Evolutionary conservation across 163 green algal species (phyloP).

Genomic region (Chlorella variabilis): DNA sequence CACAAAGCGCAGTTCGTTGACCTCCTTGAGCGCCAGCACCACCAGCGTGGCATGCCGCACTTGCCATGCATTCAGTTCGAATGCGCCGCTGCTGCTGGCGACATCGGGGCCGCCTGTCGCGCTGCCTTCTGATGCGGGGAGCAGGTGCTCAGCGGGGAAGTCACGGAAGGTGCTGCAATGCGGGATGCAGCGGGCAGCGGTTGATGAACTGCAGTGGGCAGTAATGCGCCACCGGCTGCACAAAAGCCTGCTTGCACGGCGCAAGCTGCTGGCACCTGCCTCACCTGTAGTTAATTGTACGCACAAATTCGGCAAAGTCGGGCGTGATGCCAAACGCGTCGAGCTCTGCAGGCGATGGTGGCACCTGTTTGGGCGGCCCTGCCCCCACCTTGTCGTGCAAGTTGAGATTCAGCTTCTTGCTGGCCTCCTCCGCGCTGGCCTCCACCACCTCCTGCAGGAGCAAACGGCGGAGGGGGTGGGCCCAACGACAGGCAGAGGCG

Average conservation of each 20-base stretch:
- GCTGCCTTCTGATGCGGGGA: neutral
- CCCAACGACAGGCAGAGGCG: neutral
- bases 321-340: conserved; percentile 53
- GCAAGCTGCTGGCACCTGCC: neutral
- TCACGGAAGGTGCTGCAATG: conserved; percentile 51
- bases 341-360: conserved; percentile 33
- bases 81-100: neutral
- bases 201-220: too few species aligned
- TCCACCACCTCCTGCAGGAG: conserved; percentile 40
- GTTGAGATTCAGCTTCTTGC: conserved; percentile 44
- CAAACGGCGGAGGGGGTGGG: too few species aligned
- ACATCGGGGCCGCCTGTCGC: too few species aligned
- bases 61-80: conserved; percentile 52
- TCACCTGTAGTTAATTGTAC: conserved; percentile 55
- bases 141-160: conserved; percentile 55
- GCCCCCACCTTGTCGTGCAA: conserved; percentile 39
- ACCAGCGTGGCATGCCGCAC: conserved; percentile 59
- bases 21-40: conserved; percentile 56
- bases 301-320: conserved; percentile 59
- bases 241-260: neutral
- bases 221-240: too few species aligned
- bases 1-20: conserved; percentile 72
- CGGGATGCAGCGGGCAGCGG: too few species aligned
- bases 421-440: conserved; percentile 43
- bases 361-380: neutral